phyloP scores from a whole-genome alignment of 305 asterid genomes.

The Rubia peregrina region DNA sequence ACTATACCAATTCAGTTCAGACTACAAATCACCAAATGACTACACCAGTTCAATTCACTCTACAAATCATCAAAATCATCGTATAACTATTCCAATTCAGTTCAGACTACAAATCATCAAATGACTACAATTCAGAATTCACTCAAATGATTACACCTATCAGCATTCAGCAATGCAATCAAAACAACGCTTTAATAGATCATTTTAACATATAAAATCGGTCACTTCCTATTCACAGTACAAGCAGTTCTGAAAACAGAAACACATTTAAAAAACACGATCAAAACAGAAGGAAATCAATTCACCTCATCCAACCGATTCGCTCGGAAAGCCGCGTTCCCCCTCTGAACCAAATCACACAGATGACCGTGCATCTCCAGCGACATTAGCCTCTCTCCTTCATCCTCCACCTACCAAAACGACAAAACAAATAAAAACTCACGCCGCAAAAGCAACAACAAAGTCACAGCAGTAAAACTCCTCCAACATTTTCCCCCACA shows the following conservation, averaged over 20 bases:
- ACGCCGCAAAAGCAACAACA: neutral
- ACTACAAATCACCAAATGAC: neutral
- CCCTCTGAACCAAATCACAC: slow-evolving; percentile 48
- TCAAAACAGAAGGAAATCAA: neutral
- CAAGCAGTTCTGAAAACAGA: too few species aligned
- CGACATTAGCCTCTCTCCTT: slow-evolving; percentile 53
- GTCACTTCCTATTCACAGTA: too few species aligned
- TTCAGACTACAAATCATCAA: neutral
- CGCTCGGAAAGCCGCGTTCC: slow-evolving; percentile 65
- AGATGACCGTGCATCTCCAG: slow-evolving; percentile 55
- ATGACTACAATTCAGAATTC: neutral
- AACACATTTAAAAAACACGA: too few species aligned
- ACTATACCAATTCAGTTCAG: too few species aligned
- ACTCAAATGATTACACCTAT: neutral
- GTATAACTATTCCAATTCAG: neutral
- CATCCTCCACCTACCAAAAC: slow-evolving; percentile 29
- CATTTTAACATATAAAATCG: neutral
- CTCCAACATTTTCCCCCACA: neutral
- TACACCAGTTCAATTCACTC: too few species aligned
- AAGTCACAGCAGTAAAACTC: neutral
- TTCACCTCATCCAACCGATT: slow-evolving; percentile 65
- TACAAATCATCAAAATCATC: neutral
- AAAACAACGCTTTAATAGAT: neutral
- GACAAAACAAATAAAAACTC: too few species aligned
- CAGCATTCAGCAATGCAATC: neutral